phyloP scores from a whole-genome alignment of 208 protist species.

The Leishmania arabica region DNA sequence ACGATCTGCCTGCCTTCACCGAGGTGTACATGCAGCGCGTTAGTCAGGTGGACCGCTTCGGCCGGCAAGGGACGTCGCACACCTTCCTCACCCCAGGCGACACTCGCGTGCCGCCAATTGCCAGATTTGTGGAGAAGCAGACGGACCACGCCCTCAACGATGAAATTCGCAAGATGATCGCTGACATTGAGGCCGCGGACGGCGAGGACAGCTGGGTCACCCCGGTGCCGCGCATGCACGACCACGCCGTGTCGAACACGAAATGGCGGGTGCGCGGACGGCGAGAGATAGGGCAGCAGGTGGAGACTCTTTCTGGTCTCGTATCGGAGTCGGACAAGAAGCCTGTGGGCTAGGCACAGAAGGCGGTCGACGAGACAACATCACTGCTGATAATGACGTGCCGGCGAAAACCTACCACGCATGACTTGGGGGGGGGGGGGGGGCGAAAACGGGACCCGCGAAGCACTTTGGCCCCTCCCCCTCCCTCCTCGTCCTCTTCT shows the following conservation, averaged over 20 bases:
- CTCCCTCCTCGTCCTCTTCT: neutral
- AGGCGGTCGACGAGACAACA: too few species aligned
- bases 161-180: conserved; percentile 31
- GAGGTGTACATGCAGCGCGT: conserved; percentile 98
- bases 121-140: conserved; percentile 56
- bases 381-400: neutral
- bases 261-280: conserved; percentile 46
- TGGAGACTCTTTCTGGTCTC: conserved; percentile 21
- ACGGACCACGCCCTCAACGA: conserved; percentile 38
- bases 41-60: conserved; percentile 96
- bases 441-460: neutral
- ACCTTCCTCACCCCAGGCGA: conserved; percentile 91
- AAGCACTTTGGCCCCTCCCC: neutral
- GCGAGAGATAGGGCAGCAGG: conserved; percentile 34
- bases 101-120: conserved; percentile 49
- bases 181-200: conserved; percentile 21
- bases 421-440: neutral
- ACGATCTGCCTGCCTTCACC: conserved; percentile 94
- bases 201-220: conserved; percentile 49
- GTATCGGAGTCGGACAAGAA: conserved; percentile 15
- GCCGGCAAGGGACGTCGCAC: conserved; percentile 92
- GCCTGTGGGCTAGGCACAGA: conserved; percentile 5
- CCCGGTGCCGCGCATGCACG: conserved; percentile 19
- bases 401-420: neutral
- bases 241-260: conserved; percentile 24